Evolutionary conservation across 1,284 basidiomycete genomes (phyloP).

Genomic region (Wallemia mellicola): DNA sequence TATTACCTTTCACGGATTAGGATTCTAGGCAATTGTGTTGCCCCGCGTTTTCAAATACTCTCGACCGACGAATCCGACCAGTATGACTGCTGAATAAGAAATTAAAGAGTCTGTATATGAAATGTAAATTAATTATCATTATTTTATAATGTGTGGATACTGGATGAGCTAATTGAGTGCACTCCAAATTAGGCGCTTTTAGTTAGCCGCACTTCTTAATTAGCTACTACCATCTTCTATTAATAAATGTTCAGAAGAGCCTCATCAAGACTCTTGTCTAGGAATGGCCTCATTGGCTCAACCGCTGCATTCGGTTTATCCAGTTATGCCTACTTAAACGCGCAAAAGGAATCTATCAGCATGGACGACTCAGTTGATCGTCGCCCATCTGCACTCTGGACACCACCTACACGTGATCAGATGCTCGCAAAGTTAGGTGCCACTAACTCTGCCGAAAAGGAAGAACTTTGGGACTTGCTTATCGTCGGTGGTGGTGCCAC

Average conservation of each 20-base stretch:
- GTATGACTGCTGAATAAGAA: not conserved
- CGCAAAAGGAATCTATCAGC: not conserved
- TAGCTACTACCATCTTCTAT: not conserved
- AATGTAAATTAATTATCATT: not conserved
- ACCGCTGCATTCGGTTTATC: not conserved
- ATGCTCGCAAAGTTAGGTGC: constrained; percentile 4
- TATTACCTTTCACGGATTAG: not conserved
- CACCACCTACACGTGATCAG: constrained; percentile 3
- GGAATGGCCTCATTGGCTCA: not conserved
- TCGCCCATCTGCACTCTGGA: constrained; percentile 4
- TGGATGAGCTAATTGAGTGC: too few species aligned
- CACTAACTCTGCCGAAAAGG: constrained; percentile 9
- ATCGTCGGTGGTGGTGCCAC: constrained; percentile 77
- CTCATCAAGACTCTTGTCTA: not conserved
- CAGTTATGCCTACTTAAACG: not conserved
- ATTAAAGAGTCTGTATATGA: too few species aligned
- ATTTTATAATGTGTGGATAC: not conserved
- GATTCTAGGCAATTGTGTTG: not conserved
- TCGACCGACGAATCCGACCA: not conserved
- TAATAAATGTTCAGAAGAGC: not conserved
- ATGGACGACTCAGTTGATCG: not conserved
- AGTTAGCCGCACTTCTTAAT: not conserved
- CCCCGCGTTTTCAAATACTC: not conserved
- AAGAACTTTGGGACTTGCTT: constrained; percentile 49
- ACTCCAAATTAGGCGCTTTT: too few species aligned